Percentiles rank a stretch among this genome's conserved stretches.
These are phyloP conservation scores for Pseudopyrenochaeta lycopersici DNA, from an alignment of 2,329 filamentous ascomycete genomes.

Conservation along the genomic window DNA sequence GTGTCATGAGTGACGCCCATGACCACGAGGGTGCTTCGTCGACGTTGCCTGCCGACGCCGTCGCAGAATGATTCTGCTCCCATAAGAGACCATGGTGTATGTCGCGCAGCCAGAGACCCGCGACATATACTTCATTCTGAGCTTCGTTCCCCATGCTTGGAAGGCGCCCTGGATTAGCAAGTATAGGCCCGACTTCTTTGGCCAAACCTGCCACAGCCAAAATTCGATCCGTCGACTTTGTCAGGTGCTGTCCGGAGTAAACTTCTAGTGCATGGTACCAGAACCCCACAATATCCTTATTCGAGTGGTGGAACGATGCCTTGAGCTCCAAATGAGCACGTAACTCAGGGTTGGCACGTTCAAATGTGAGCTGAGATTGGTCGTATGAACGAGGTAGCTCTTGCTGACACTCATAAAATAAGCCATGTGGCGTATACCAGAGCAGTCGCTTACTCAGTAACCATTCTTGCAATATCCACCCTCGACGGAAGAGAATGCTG, in stretches of 20 bases:
- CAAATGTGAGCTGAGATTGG: neutral
- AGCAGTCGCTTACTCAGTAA: neutral
- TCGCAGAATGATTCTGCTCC: neutral
- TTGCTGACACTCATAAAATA: neutral
- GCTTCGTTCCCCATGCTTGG: neutral
- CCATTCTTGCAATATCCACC: slow-evolving; percentile 1
- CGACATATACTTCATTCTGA: neutral
- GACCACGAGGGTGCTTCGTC: neutral
- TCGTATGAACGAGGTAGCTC: neutral
- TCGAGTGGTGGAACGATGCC: neutral
- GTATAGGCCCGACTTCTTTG: neutral
- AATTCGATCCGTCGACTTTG: neutral
- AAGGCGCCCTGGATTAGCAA: neutral
- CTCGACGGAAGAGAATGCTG: neutral
- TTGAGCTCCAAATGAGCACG: neutral
- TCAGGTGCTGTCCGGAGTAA: neutral
- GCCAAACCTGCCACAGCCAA: neutral
- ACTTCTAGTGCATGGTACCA: neutral
- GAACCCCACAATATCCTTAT: neutral
- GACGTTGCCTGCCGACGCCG: neutral
- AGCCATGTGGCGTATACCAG: neutral
- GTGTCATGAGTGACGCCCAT: neutral
- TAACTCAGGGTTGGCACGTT: neutral
- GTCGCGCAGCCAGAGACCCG: neutral
- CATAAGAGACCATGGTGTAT: neutral